Conservation (phyloP, 345 rosid species). For the Populus euphratica region DNA sequence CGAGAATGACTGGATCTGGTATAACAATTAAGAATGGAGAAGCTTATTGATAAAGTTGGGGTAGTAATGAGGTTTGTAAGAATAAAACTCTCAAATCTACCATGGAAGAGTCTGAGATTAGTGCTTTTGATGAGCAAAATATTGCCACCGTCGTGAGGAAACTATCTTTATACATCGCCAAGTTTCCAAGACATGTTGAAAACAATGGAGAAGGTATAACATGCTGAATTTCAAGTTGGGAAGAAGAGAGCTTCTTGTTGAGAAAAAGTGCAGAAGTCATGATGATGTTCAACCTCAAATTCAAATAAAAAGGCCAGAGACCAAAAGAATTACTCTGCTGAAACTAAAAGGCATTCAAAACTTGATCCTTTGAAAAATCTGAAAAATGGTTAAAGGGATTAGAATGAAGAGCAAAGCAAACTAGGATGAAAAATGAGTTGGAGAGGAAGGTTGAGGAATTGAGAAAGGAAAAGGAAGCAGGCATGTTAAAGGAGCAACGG, state of each 20-base stretch:
- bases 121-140: neutral
- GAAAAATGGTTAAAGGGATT: slow-evolving; percentile 36
- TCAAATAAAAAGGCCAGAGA: slow-evolving; percentile 37
- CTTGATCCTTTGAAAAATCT: slow-evolving; percentile 30
- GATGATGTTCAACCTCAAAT: slow-evolving; percentile 55
- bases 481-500: too few species aligned
- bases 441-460: slow-evolving; percentile 36
- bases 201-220: slow-evolving; percentile 50
- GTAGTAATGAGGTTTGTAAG: too few species aligned
- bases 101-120: too few species aligned
- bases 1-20: too few species aligned
- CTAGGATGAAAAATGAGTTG: slow-evolving; percentile 51
- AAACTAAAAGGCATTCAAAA: slow-evolving; percentile 37
- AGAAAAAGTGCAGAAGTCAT: slow-evolving; percentile 43
- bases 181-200: slow-evolving; percentile 59
- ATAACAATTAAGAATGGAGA: too few species aligned
- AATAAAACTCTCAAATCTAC: too few species aligned
- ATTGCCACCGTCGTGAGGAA: slow-evolving; percentile 39
- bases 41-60: too few species aligned
- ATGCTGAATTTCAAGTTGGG: slow-evolving; percentile 46
- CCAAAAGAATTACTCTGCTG: slow-evolving; percentile 39
- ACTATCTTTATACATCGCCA: slow-evolving; percentile 48
- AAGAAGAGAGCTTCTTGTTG: slow-evolving; percentile 2
- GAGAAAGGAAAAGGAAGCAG: slow-evolving; percentile 26
- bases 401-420: slow-evolving; percentile 41